These are phyloP conservation scores for Leishmania amazonensis DNA, from an alignment of 208 protist genomes.

Conservation along the genomic window DNA sequence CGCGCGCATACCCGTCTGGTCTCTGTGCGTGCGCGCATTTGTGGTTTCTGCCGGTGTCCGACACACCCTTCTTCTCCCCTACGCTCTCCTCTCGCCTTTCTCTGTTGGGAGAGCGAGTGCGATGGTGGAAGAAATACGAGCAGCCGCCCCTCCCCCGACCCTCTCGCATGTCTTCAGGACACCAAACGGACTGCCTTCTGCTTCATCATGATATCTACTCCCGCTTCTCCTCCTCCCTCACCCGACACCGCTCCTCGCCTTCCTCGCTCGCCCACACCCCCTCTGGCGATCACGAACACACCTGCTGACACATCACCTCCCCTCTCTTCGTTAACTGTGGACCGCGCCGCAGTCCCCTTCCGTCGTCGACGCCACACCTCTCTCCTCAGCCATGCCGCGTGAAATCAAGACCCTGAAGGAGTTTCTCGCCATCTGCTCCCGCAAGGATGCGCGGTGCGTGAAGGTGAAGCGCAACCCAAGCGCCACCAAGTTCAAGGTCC, in stretches of 20 bases:
- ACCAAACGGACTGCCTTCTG: neutral
- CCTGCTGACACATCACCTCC: constrained; percentile 14
- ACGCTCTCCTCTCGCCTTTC: neutral
- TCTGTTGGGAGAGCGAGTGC: neutral
- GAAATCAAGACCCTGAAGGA: constrained; percentile 94
- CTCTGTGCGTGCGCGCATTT: neutral
- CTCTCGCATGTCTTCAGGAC: neutral
- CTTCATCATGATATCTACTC: neutral
- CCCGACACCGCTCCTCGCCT: neutral
- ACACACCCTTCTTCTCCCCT: neutral
- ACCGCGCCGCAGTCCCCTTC: constrained; percentile 8
- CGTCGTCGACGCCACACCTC: neutral
- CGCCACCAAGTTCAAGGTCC: constrained; percentile 94
- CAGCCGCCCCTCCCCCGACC: neutral
- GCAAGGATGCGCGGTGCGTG: constrained; percentile 92
- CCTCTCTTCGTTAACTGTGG: neutral
- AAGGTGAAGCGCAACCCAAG: constrained; percentile 93
- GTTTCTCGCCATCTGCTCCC: constrained; percentile 93
- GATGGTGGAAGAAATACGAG: neutral
- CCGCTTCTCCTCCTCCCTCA: neutral
- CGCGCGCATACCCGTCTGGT: neutral
- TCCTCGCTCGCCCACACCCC: neutral
- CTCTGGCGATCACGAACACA: neutral
- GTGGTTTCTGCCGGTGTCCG: neutral
- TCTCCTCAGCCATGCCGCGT: constrained; percentile 62